Base-by-base conservation (phyloP, 495 filamentous ascomycete genomes). In the Annulohypoxylon moriforme region DNA sequence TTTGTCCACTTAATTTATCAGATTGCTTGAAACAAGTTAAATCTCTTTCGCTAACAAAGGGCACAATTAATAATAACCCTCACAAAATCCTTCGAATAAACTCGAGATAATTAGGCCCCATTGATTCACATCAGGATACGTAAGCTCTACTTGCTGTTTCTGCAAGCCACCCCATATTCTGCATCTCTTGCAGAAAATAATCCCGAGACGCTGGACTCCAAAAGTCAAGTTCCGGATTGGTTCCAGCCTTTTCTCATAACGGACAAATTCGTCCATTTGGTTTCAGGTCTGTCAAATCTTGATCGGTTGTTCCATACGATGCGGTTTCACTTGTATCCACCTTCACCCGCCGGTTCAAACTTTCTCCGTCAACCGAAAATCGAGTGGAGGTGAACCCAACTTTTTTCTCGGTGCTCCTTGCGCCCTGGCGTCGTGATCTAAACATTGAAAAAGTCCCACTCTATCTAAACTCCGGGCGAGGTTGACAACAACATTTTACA, bases 151-250 rank as follows among this genome's bases (percentile, higher is more conserved):
- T 67, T 40, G 61, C 57, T 42, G 40, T 50, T 72, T 36, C 64
- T 68, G 69, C 69, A 67, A 62, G 24, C 68, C 63, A 67, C 40
- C 42, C 52, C 57, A 68, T 68, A 40, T 2, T 40, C 36, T 40
- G 36, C 36, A 40, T 14, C 36, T 40, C 64, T 64, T 67, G 69
- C 69, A 72, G 69, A 67, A 27, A 44, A 53, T 46, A 20, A 53
- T 68, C 69, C 69, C 64, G 64, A 72, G 64, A 46, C 53, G 69
- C 14, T 72, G 64, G 58, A 50, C 56, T 49, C 47, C 62, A 50
- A 38, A 64, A 38, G 27, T 44, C 42, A 59, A 33, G 33, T n/a
- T 63, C 38, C 31, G 55, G 31, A 29, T 60, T 49, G 55, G 47
- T 38, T 55, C 55, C 42, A 46, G 56, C 18, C 18, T 27, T 52